phyloP scores from a whole-genome alignment of 2,329 filamentous ascomycete genomes.

The Colletotrichum sp. region DNA sequence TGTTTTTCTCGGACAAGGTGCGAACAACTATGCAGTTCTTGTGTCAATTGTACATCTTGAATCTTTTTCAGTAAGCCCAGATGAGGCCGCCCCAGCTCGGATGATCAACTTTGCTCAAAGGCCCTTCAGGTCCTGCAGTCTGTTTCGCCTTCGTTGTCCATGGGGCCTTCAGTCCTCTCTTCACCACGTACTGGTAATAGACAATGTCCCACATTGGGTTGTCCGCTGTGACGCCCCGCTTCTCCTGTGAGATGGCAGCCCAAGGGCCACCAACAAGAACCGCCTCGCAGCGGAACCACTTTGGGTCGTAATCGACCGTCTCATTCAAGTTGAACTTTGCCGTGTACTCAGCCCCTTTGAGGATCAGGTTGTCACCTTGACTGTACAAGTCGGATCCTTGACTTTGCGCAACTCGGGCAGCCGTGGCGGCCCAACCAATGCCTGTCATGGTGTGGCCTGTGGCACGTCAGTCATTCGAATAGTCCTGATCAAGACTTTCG shows the following conservation, averaged over 20 bases:
- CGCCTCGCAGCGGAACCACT: constrained; percentile 42
- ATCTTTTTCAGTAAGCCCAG: not conserved
- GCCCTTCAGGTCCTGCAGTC: not conserved
- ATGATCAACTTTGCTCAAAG: not conserved
- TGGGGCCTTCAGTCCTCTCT: constrained; percentile 24
- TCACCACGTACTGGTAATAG: constrained; percentile 37
- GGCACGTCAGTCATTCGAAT: not conserved
- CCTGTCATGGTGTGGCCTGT: constrained; percentile 31
- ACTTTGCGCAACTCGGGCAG: constrained; percentile 35
- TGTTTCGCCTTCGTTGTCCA: constrained; percentile 13
- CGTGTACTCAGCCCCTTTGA: constrained; percentile 40
- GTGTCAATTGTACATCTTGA: not conserved
- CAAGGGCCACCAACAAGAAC: constrained; percentile 44
- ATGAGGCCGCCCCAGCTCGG: constrained; percentile 6
- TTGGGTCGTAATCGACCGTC: constrained; percentile 37
- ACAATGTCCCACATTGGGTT: constrained; percentile 27
- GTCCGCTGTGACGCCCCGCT: constrained; percentile 23
- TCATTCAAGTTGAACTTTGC: constrained; percentile 43
- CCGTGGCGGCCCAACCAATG: constrained; percentile 38
- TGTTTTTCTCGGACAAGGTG: accelerated
- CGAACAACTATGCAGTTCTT: not conserved
- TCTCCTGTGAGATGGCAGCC: constrained; percentile 31
- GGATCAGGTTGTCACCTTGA: constrained; percentile 34
- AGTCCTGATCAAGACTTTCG: accelerated
- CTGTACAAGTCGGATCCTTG: constrained; percentile 40